Conservation (phyloP, 768 basidiomycete genomes). For the Daedaleopsis sinensis region DNA sequence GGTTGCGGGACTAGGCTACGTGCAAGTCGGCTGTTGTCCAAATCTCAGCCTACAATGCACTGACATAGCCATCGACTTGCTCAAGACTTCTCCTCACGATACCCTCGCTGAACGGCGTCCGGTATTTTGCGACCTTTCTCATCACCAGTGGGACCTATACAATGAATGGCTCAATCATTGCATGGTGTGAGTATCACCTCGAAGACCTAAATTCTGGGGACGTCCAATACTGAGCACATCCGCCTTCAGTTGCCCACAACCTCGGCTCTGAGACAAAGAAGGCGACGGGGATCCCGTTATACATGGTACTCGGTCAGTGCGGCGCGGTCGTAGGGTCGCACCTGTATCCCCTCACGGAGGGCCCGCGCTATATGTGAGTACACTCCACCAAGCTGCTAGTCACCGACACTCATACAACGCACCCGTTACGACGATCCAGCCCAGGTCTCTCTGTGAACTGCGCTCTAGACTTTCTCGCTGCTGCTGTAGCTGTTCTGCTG, state of each 20-base stretch:
- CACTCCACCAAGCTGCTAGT: not conserved
- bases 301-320: constrained; percentile 44
- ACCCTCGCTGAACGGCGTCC: constrained; percentile 55
- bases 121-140: constrained; percentile 80
- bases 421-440: not conserved
- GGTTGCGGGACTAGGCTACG: constrained; percentile 62
- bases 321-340: constrained; percentile 45
- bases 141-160: constrained; percentile 80
- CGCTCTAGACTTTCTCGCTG: constrained; percentile 26
- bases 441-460: constrained; percentile 29
- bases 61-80: not conserved
- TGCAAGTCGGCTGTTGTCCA: constrained; percentile 42
- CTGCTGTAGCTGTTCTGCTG: constrained; percentile 22
- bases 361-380: constrained; percentile 40
- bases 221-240: not conserved
- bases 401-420: not conserved
- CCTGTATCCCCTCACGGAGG: constrained; percentile 43
- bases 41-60: not conserved
- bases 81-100: constrained; percentile 60
- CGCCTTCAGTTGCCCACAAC: constrained; percentile 35
- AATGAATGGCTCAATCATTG: constrained; percentile 70
- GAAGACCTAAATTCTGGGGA: not conserved
- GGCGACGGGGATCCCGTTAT: constrained; percentile 45
- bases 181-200: constrained; percentile 63
- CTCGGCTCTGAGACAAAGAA: constrained; percentile 48